Base-by-base conservation (phyloP, 495 filamentous ascomycete species). In the Aspergillus hancockii region DNA sequence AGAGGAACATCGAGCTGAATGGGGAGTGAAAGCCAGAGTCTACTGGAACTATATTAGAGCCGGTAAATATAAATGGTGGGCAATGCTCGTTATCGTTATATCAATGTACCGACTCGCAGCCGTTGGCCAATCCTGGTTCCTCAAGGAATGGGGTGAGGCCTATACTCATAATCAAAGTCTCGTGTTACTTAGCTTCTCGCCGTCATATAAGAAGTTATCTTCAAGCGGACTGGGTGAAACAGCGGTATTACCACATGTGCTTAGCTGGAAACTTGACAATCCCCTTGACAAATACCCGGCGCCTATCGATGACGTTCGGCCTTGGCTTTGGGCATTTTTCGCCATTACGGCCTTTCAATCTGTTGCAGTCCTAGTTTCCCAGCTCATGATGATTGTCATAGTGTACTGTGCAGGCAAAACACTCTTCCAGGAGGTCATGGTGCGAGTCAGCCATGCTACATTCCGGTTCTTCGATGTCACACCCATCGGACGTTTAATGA, bases 401-500 rank as follows among this genome's bases (percentile, higher is more conserved):
- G 75, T 90, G 19, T 93, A 92, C 70, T 81, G 79, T 55, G 87
- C 91, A 3, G 89, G 88, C n/a, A 86, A 85, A 63, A 73, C 76
- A 25, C 75, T 95, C 57, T 95, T 94, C 64, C 75, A 75, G 50
- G 78, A 83, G 32, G 85, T 88, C 13, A 85, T 94, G 76, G 61
- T 80, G 8, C 81, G 80, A 32, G 89, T 93, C 55, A 86, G 84
- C 64, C 81, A 87, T 68, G 89, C 90, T 18, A 93, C 87, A 2
- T 95, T 95, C 70, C 85, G 90, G 36, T 95, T 90, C 71, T 92
- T 92, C 75, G 91, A 95, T 69, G 83, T 91, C 6, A 95, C 90
- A 3, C 91, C 91, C 0, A 83, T 92, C 19, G 90, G 91, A 0
- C 82, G 90, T 22, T 75, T 96, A 63, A 93, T 93, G 90, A 96